A percentile compares a stretch with the other conserved stretches of the same genome.
phyloP scores from a whole-genome alignment of 2,329 filamentous ascomycete species.

The Fonsecaea multimorphosa region DNA sequence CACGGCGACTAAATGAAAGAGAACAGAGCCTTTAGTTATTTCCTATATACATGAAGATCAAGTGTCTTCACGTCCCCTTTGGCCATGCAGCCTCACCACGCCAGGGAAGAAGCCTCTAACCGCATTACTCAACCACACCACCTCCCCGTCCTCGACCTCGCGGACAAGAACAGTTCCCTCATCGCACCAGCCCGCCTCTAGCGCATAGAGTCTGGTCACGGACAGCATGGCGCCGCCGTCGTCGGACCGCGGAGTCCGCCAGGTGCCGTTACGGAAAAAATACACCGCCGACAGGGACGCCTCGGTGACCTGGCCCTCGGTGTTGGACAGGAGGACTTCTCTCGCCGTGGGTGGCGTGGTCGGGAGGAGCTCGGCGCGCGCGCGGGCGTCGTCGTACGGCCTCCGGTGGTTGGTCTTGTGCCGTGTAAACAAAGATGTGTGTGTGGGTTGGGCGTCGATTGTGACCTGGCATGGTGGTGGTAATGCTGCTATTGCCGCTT shows the following conservation, averaged over 20 bases:
- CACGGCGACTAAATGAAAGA: not conserved
- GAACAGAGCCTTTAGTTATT: not conserved
- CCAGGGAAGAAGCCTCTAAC: conserved; percentile 71
- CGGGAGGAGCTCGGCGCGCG: conserved; percentile 49
- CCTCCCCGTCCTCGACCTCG: conserved; percentile 66
- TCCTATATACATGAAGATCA: not conserved
- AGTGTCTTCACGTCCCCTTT: not conserved
- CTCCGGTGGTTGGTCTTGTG: conserved; percentile 82
- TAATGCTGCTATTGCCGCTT: not conserved
- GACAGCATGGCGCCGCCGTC: conserved; percentile 84
- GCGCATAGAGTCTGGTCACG: conserved; percentile 81
- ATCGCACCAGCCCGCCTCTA: conserved; percentile 70
- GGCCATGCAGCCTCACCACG: not conserved
- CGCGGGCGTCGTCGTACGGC: conserved; percentile 73
- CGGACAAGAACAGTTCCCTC: conserved; percentile 66
- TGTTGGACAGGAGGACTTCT: conserved; percentile 79
- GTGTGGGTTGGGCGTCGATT: conserved; percentile 57
- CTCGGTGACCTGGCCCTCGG: conserved; percentile 75
- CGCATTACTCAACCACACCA: conserved; percentile 88
- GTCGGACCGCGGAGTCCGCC: conserved; percentile 80
- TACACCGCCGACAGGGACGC: conserved; percentile 83
- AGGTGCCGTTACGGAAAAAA: conserved; percentile 70
- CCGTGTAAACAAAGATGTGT: conserved; percentile 70
- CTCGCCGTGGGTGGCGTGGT: conserved; percentile 48
- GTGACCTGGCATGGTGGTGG: conserved; percentile 19